A percentile compares a stretch with the other conserved stretches of the same genome.
Conservation (phyloP, 768 basidiomycete genomes). For the Rhodotorula paludigena region DNA sequence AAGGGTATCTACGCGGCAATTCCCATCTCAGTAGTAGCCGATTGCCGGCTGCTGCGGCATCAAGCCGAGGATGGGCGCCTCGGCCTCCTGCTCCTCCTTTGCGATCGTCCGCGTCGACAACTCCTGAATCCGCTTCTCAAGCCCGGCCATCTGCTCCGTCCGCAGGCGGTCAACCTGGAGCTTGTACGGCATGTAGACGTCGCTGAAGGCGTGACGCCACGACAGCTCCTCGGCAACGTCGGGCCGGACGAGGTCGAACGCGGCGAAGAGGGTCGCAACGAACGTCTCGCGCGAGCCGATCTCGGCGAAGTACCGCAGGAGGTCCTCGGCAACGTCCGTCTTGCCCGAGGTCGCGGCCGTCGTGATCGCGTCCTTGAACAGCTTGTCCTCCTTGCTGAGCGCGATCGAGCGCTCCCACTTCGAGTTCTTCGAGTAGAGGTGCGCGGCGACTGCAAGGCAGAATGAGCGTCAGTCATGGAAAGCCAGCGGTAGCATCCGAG, state of each 20-base stretch:
- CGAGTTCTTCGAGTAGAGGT: conserved; percentile 96
- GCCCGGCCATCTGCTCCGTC: conserved; percentile 57
- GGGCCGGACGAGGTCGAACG: conserved; percentile 90
- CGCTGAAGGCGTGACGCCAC: conserved; percentile 92
- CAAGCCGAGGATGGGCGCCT: conserved; percentile 58
- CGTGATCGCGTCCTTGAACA: conserved; percentile 94
- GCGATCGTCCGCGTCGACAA: conserved; percentile 75
- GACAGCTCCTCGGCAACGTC: conserved; percentile 91
- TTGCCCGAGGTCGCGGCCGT: conserved; percentile 79
- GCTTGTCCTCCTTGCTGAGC: conserved; percentile 88
- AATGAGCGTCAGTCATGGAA: neutral
- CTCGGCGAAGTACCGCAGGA: conserved; percentile 92
- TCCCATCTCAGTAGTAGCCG: neutral
- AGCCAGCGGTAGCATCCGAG: neutral
- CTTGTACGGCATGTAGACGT: conserved; percentile 87
- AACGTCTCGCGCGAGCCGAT: conserved; percentile 99
- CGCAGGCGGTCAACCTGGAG: conserved; percentile 17
- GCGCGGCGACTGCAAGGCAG: conserved; percentile 61
- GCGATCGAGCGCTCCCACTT: conserved; percentile 89
- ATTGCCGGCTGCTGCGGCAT: neutral
- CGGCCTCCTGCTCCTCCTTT: conserved; percentile 83
- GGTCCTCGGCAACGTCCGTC: conserved; percentile 88
- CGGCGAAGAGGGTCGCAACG: conserved; percentile 74
- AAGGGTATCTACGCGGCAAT: too few relatives aligned
- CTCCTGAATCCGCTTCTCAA: conserved; percentile 88